Conservation (phyloP, 1,139 yeast species). For the Kluyveromyces sp. region DNA sequence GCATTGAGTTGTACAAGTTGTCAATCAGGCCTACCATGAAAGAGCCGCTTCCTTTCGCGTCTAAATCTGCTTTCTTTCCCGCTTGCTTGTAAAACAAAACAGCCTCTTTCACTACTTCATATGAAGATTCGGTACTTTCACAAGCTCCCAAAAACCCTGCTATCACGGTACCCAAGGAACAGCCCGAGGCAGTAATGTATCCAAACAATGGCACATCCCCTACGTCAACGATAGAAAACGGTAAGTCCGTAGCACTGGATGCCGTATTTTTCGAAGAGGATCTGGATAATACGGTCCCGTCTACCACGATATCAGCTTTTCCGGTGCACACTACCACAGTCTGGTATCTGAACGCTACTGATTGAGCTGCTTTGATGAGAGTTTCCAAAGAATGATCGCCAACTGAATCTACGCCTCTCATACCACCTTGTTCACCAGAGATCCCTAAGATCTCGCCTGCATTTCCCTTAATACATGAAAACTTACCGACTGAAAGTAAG, state of each 20-base stretch:
- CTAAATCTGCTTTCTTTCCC: conserved; percentile 44
- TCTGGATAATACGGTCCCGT: conserved; percentile 33
- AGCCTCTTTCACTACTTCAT: conserved; percentile 51
- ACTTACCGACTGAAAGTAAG: conserved; percentile 51
- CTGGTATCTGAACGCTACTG: conserved; percentile 49
- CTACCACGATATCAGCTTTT: conserved; percentile 41
- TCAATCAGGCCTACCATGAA: conserved; percentile 28
- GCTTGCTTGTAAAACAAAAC: conserved; percentile 58
- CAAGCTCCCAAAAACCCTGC: conserved; percentile 51
- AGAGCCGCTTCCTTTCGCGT: conserved; percentile 27
- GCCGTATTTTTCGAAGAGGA: conserved; percentile 11
- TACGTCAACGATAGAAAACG: conserved; percentile 28
- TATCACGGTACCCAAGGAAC: conserved; percentile 71
- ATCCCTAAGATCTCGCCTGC: conserved; percentile 66
- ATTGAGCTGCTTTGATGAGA: conserved; percentile 38
- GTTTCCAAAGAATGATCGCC: conserved; percentile 28
- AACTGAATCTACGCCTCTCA: conserved; percentile 72
- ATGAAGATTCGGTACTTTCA: conserved; percentile 31
- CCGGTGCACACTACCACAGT: conserved; percentile 74
- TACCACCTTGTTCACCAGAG: conserved; percentile 37
- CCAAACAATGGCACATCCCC: conserved; percentile 61
- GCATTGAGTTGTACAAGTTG: conserved; percentile 16
- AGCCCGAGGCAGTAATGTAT: conserved; percentile 81
- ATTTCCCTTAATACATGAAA: conserved; percentile 78
- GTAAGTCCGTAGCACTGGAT: conserved; percentile 20